phyloP scores from a whole-genome alignment of 208 protist species.

The Trypanosoma platydactyli region DNA sequence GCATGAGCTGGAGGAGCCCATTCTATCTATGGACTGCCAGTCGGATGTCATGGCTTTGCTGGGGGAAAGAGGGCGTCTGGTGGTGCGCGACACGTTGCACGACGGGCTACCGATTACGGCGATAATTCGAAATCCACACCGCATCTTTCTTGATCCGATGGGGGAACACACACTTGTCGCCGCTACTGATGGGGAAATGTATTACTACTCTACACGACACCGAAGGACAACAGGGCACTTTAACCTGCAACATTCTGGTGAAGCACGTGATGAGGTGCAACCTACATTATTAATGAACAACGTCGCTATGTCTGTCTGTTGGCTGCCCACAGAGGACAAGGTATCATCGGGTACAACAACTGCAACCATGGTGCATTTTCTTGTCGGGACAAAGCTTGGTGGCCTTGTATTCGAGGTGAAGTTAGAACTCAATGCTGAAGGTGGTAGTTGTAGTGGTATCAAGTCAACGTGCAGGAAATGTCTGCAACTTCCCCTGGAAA shows the following conservation, averaged over 20 bases:
- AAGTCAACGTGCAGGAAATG: conserved; percentile 25
- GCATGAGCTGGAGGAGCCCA: conserved; percentile 33
- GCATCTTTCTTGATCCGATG: conserved; percentile 69
- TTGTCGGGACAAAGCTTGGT: conserved; percentile 30
- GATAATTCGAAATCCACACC: conserved; percentile 56
- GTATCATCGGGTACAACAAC: not conserved
- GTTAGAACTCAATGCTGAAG: conserved; percentile 16
- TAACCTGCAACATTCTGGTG: conserved; percentile 26
- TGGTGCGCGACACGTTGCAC: conserved; percentile 45
- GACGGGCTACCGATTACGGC: conserved; percentile 37
- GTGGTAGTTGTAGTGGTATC: conserved; percentile 10
- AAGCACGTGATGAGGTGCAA: conserved; percentile 1
- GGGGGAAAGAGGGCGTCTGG: conserved; percentile 39
- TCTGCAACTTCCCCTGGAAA: conserved; percentile 21
- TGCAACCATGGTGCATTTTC: conserved; percentile 16
- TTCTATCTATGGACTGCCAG: conserved; percentile 66
- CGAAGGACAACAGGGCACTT: conserved; percentile 30
- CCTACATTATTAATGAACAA: conserved; percentile 13
- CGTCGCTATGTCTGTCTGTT: conserved; percentile 58
- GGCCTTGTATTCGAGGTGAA: conserved; percentile 30
- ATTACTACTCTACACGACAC: conserved; percentile 43
- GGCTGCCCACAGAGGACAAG: conserved; percentile 29
- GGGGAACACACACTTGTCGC: conserved; percentile 50
- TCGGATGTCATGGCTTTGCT: conserved; percentile 56
- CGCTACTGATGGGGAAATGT: conserved; percentile 58